Evolutionary conservation across 2,329 filamentous ascomycete species (phyloP), one percentile per base, ranked within the genome.

Genomic region (Cercospora sp.): DNA sequence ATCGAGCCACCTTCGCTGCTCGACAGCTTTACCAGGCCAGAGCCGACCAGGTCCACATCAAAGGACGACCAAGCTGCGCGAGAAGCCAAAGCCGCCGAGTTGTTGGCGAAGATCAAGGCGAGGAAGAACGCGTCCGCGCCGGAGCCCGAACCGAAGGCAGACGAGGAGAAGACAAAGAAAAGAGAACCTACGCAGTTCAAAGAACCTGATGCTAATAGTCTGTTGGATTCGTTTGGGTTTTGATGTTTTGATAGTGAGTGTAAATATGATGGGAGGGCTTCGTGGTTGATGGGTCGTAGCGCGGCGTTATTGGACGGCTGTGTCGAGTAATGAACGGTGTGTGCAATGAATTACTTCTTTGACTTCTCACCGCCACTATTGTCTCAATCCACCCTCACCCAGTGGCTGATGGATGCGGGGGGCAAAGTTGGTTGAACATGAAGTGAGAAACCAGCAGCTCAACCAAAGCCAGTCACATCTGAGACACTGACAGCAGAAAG

Each of bases 151-250:
- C 28, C 9, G 5, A 71, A 75, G 30, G 68, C 40, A 12, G 45
- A 51, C n/a, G 51, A 60, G 8, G 34, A 75, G 34, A 76, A 79
- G 72, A 80, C 81, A 74, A 80, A 82, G 69, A 86, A 90, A 74
- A 85, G 87, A 13, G 85, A 89, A 16, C 89, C 93, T 1, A 93
- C 90, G 21, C 89, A 90, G 70, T 98, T 98, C 78, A 86, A 96
- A 74, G 95, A 99, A 80, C 95, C 95, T n/a, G 93, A 97, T 81
- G 87, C 91, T 30, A 92, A 88, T 78, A 94, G 92, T 68, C 81
- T 99, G 76, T 84, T 98, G 74, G 94, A 98, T 83, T 94, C 88
- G 78, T 98, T 98, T 85, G 94, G 94, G 1, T 95, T 98, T 77
- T 98, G 37, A 58, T 59, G 55, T 37, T 28, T 55, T 28, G 49